Conservation (phyloP, 2,329 filamentous ascomycete genomes). For the Xylaria sp. region DNA sequence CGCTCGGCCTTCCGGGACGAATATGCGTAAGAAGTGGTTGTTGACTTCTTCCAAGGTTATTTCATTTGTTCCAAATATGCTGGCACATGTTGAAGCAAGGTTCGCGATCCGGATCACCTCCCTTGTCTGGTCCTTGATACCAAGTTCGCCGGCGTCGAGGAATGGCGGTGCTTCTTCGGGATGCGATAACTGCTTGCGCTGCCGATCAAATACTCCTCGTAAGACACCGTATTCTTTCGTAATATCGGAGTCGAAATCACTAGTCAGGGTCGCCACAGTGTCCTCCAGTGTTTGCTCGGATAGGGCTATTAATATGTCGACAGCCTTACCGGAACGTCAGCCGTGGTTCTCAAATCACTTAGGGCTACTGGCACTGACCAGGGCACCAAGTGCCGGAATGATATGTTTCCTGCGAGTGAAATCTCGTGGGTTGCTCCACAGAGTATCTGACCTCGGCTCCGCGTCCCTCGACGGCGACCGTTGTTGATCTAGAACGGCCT, state of each 20-base stretch:
- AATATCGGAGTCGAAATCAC: conserved; percentile 47
- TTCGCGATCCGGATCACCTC: conserved; percentile 49
- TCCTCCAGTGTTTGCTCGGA: conserved; percentile 51
- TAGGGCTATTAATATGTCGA: conserved; percentile 49
- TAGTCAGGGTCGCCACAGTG: conserved; percentile 46
- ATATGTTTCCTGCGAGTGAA: conserved; percentile 50
- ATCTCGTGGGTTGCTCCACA: conserved; percentile 49
- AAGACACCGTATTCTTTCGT: conserved; percentile 46
- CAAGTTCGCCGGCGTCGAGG: conserved; percentile 43
- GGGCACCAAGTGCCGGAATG: conserved; percentile 47
- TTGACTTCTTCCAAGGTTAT: conserved; percentile 49
- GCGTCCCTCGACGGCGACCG: conserved; percentile 38
- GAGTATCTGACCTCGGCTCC: conserved; percentile 43
- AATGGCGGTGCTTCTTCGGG: conserved; percentile 39
- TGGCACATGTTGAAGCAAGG: conserved; percentile 49
- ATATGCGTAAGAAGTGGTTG: conserved; percentile 47
- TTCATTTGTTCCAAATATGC: conserved; percentile 49
- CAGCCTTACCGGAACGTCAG: conserved; percentile 44
- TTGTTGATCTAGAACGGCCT: conserved; percentile 35
- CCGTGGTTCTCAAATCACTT: conserved; percentile 9
- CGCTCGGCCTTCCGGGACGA: conserved; percentile 44
- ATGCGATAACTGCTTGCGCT: conserved; percentile 44
- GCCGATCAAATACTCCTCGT: conserved; percentile 45
- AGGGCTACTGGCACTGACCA: conserved; percentile 41
- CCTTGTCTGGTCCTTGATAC: conserved; percentile 43